Evolutionary conservation across 2,329 filamentous ascomycete genomes (phyloP).

Genomic region (Neoarthrinium moseri): DNA sequence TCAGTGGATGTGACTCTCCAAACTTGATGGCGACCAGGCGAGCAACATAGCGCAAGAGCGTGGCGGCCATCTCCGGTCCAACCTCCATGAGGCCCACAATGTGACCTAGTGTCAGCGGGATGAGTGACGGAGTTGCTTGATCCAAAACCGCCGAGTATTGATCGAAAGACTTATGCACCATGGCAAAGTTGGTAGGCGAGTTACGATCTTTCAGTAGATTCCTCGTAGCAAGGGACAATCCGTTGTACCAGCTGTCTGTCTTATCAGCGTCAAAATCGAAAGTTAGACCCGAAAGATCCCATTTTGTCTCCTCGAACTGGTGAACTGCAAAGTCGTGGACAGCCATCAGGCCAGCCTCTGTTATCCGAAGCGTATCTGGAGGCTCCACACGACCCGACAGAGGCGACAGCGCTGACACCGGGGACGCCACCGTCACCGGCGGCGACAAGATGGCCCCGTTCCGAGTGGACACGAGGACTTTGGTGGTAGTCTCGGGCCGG

Average conservation of each 20-base stretch:
- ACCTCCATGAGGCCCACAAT: conserved; percentile 7
- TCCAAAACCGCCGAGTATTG: conserved; percentile 1
- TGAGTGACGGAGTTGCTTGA: conserved; percentile 1
- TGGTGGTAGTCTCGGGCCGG: background rate
- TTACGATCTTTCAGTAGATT: conserved; percentile 5
- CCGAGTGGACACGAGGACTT: background rate
- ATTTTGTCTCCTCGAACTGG: background rate
- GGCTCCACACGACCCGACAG: background rate
- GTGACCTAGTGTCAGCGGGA: background rate
- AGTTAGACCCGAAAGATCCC: conserved; percentile 4
- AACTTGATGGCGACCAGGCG: conserved; percentile 6
- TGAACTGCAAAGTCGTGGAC: background rate
- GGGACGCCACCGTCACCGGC: too few relatives aligned
- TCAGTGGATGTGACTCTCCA: conserved; percentile 6
- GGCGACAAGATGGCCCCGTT: too few relatives aligned
- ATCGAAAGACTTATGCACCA: conserved; percentile 9
- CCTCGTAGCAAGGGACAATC: background rate
- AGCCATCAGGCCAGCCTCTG: conserved; percentile 1
- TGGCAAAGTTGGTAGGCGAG: conserved; percentile 4
- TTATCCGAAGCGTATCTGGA: background rate
- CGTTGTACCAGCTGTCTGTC: conserved; percentile 1
- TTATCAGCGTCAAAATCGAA: conserved; percentile 5
- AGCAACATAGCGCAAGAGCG: conserved; percentile 2
- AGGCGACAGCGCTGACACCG: background rate
- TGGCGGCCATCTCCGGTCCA: conserved; percentile 8